Evolutionary conservation across 768 basidiomycete species (phyloP), one percentile per base, ranked within the genome.

Genomic region (Leucogyrophana mollusca): DNA sequence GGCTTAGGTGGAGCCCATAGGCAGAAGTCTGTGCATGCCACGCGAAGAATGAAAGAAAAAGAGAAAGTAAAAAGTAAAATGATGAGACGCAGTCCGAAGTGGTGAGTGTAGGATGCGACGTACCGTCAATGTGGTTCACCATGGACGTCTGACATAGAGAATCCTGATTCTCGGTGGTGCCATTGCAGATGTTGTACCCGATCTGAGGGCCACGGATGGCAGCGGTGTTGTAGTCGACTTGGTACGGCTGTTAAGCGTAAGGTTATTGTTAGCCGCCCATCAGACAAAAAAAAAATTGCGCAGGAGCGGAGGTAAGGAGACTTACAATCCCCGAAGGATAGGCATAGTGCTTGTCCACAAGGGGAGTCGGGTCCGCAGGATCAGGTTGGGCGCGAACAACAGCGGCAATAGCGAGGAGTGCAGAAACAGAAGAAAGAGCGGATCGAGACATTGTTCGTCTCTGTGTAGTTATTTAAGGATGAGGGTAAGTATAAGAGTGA

Each of bases 131-230:
- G 48, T 61, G 76, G 78, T 87, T 87, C 47, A 83, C 68, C 63
- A 79, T 79, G 8, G 73, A 68, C 0, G 86, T 90, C 64, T 90
- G 88, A 62, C 88, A 90, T 27, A 78, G 62, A 0, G 87, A 86
- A 8, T 68, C 42, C 50, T 77, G 78, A 62, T 72, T 76, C 46
- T 80, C 71, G 0, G 86, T 87, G 14, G 82, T 80, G 1, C 78
- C 74, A 62, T 86, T 87, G 62, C 84, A 87, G 9, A 68, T 56
- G 60, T 85, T 85, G 71, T 83, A 85, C 13, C 87, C 86, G 16
- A 56, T 55, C 58, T 88, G 86, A 11, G 67, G 56, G 11, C 84
- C 85, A 45, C 85, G 80, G 20, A 60, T 56, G 35, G 67, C 66
- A 10, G 59, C 40, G 50, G 65, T 64, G 34, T 72, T 60, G 24